Base-by-base conservation (phyloP, 768 basidiomycete genomes). In the Tylopilus felleus region DNA sequence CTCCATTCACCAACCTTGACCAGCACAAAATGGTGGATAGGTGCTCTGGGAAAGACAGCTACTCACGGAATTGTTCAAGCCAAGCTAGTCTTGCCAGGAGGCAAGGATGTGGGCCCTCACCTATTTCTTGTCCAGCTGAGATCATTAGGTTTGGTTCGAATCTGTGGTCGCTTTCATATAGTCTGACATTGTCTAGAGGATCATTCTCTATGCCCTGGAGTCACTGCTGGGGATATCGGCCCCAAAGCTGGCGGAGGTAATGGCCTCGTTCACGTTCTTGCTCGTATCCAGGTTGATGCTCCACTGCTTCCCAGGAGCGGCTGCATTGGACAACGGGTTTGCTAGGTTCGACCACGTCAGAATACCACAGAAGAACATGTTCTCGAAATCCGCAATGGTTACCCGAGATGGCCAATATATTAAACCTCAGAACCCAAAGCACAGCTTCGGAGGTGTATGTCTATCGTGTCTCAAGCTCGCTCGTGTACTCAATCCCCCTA, bases 11-110 rank as follows among this genome's bases (percentile, higher is more conserved):
- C 90, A 0, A 84, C 84, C 0, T 60, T 89, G 22, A 87, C 87
- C 1, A 86, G 85, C 56, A 81, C 75, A 57, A 92, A 92, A 65
- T 92, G 88, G 88, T 92, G 89, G 90, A 80, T 88, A 50, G 88
- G 89, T 8, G 84, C 76, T 6, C 71, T 88, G 14, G 88, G 83
- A 0, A 84, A 82, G 70, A 85, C 83, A 0, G 81, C 88, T 0
- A 89, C 87, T 0, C 87, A 90, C 64, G 86, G 86, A 5, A 78
- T 88, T 14, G 80, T 90, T 0, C 88, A 90, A 66, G 88, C 90
- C 4, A 84, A 85, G 65, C 73, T 92, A 10, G 80, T 87, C 35
- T 72, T 90, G 0, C 83, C 84, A 0, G 75, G 69, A 1, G 83
- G 80, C 17, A 75, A 77, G 62, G 80, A 84, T 59, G 67, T 81